These are phyloP conservation scores for Lavandula angustifolia DNA, from an alignment of 257 asterid genomes.

Conservation along the genomic window DNA sequence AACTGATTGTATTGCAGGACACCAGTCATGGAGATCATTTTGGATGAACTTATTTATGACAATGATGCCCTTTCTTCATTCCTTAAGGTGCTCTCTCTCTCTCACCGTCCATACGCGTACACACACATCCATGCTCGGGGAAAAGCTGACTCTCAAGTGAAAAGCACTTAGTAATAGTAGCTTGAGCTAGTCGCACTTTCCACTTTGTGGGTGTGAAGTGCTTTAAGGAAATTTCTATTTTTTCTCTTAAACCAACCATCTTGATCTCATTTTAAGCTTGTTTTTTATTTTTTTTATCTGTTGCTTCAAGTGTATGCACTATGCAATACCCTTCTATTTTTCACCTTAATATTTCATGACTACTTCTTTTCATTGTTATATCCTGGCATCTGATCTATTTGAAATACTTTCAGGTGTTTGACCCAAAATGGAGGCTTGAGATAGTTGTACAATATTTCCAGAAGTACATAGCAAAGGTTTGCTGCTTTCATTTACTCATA, in stretches of 20 bases:
- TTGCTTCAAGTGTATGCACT: not conserved
- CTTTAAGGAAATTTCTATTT: not conserved
- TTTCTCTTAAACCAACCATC: not conserved
- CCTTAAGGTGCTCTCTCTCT: conserved; percentile 63
- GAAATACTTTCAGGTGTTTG: conserved; percentile 57
- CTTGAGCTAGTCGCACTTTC: conserved; percentile 11
- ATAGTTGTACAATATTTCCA: conserved; percentile 68
- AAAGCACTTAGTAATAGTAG: not conserved
- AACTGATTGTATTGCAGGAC: conserved; percentile 59
- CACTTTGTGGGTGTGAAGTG: not conserved
- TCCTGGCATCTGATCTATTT: conserved; percentile 14
- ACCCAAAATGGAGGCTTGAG: conserved; percentile 68
- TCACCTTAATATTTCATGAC: not conserved
- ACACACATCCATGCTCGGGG: not conserved
- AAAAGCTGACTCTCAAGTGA: conserved; percentile 17
- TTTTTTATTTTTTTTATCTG: not conserved
- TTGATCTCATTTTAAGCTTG: conserved; percentile 13
- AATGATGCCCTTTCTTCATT: conserved; percentile 56
- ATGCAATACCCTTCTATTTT: not conserved
- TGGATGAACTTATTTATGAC: conserved; percentile 75
- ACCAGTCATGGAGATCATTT: conserved; percentile 67
- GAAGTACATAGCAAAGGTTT: conserved; percentile 79
- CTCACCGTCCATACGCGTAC: conserved; percentile 15
- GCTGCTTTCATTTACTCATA: conserved; percentile 17
- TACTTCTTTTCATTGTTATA: conserved; percentile 1